Conservation (phyloP, 169 alveolate genomes). For the Eimeria brunetti region DNA sequence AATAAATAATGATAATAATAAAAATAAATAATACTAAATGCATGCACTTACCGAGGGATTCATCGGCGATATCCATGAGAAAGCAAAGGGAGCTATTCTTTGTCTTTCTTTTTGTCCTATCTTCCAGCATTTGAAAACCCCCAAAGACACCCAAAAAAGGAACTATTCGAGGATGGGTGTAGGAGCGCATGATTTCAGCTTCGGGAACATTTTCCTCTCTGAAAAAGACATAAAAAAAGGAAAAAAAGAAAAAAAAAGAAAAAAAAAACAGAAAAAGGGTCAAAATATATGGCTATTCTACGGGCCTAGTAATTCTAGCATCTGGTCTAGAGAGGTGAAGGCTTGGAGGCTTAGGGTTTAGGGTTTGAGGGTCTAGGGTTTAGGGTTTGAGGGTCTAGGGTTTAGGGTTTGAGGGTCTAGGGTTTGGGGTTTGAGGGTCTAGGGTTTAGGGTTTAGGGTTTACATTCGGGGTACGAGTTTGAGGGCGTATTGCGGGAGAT, state of each 20-base stretch:
- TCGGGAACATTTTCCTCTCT: slow-evolving; percentile 74
- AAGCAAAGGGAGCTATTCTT: slow-evolving; percentile 44
- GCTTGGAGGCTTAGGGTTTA: too few species aligned
- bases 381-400: too few species aligned
- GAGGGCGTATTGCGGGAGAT: slow-evolving; percentile 57
- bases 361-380: too few species aligned
- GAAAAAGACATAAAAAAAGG: background rate
- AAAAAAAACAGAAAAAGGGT: too few species aligned
- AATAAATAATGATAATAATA: background rate
- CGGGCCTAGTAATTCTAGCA: too few species aligned
- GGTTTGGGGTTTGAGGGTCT: background rate
- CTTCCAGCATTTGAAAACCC: slow-evolving; percentile 72
- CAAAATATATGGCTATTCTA: too few species aligned
- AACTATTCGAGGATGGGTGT: slow-evolving; percentile 67
- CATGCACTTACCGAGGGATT: slow-evolving; percentile 30
- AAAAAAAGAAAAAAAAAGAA: too few species aligned
- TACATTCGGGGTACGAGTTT: slow-evolving; percentile 66
- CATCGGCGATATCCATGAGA: slow-evolving; percentile 70
- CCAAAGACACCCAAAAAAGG: slow-evolving; percentile 65
- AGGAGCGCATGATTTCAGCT: slow-evolving; percentile 74
- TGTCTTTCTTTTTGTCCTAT: slow-evolving; percentile 31
- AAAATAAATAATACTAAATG: background rate
- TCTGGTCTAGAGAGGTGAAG: too few species aligned
- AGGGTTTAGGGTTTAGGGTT: background rate
- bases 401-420: too few species aligned